Evolutionary conservation across 768 basidiomycete species (phyloP).

Genomic region (Suillus ampliporus): DNA sequence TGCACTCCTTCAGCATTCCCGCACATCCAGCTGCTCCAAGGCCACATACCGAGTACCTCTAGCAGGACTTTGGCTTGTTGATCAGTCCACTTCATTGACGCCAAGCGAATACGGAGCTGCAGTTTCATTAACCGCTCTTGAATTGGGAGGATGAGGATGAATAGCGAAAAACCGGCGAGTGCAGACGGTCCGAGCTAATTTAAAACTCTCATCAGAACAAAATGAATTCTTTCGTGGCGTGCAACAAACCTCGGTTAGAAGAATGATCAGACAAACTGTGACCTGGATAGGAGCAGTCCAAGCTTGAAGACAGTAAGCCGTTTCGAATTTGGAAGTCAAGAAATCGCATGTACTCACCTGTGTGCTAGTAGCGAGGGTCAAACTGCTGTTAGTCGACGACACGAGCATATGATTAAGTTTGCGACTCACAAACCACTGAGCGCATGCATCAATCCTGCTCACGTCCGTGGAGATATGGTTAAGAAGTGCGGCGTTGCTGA

Average conservation of each 20-base stretch:
- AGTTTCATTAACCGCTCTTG: conserved; percentile 68
- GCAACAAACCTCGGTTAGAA: conserved; percentile 56
- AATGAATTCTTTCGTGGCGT: not conserved
- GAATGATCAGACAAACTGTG: conserved; percentile 60
- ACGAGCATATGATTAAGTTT: not conserved
- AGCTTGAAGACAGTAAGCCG: conserved; percentile 35
- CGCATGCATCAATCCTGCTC: conserved; percentile 61
- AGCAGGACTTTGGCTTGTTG: conserved; percentile 63
- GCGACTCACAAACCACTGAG: conserved; percentile 73
- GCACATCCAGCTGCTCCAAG: not conserved
- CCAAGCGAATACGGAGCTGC: conserved; percentile 57
- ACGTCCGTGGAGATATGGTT: conserved; percentile 73
- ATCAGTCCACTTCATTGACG: conserved; percentile 67
- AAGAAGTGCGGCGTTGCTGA: conserved; percentile 64
- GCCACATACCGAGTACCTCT: conserved; percentile 58
- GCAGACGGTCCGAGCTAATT: conserved; percentile 70
- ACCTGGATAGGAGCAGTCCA: conserved; percentile 78
- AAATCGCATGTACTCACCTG: conserved; percentile 33
- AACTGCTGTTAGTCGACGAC: not conserved
- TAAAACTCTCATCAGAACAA: not conserved
- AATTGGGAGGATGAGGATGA: conserved; percentile 64
- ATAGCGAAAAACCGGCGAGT: conserved; percentile 70
- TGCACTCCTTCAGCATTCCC: not conserved
- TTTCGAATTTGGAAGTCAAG: not conserved
- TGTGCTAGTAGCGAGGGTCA: conserved; percentile 41